phyloP scores from a whole-genome alignment of 768 basidiomycete species.

The Chlorophyllum brunneum region DNA sequence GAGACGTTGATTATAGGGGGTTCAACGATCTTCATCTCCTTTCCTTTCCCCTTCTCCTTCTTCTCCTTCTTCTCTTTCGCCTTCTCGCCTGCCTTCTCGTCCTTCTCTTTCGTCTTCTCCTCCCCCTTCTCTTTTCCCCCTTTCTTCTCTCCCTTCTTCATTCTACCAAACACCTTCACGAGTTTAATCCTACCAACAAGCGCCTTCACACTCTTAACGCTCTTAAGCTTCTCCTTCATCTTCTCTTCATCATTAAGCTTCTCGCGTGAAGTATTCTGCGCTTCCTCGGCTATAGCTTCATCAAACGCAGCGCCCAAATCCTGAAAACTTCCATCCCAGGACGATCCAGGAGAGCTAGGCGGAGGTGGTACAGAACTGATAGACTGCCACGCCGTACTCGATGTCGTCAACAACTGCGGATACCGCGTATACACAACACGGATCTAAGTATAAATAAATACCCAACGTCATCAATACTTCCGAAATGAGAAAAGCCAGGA shows the following conservation, averaged over 20 bases:
- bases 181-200: background rate
- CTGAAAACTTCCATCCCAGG: slow-evolving; percentile 10
- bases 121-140: background rate
- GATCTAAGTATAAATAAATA: slow-evolving; percentile 23
- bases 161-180: slow-evolving; percentile 2
- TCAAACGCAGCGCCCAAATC: background rate
- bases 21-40: background rate
- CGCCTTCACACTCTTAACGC: background rate
- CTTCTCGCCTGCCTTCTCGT: background rate
- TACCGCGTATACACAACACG: slow-evolving; percentile 23
- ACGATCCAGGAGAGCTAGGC: slow-evolving; percentile 14
- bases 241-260: background rate
- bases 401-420: slow-evolving; percentile 23
- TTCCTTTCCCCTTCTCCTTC: background rate
- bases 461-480: background rate
- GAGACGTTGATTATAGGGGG: too few relatives aligned
- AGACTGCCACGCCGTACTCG: slow-evolving; percentile 26
- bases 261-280: background rate
- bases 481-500: background rate
- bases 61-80: background rate
- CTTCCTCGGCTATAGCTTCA: background rate
- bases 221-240: background rate
- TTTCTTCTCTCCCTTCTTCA: background rate
- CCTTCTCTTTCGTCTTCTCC: background rate
- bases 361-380: slow-evolving; percentile 16